These are phyloP conservation scores for Xylariaceae sp. DNA, from an alignment of 2,329 filamentous ascomycete species.

Conservation along the genomic window DNA sequence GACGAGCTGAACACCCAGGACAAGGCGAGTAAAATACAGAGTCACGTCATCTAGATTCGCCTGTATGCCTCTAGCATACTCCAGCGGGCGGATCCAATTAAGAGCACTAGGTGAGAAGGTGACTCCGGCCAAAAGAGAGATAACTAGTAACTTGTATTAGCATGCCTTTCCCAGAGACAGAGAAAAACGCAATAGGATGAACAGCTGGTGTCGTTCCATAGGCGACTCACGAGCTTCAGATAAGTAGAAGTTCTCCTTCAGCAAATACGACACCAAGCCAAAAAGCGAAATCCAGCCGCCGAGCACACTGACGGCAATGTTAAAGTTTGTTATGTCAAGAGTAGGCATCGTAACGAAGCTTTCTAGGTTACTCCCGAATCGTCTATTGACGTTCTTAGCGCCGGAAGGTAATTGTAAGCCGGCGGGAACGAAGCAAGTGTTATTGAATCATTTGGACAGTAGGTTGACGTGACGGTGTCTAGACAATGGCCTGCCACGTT, in stretches of 20 bases:
- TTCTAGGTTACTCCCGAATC: constrained; percentile 39
- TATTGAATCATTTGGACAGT: constrained; percentile 43
- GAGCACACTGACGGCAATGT: constrained; percentile 75
- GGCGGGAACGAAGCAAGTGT: constrained; percentile 32
- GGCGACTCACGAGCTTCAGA: constrained; percentile 75
- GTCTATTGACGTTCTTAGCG: constrained; percentile 36
- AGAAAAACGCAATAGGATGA: background rate
- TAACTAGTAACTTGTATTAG: constrained; percentile 53
- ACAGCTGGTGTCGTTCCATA: background rate
- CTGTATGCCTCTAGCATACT: constrained; percentile 62
- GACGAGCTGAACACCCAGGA: constrained; percentile 86
- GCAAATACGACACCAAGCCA: constrained; percentile 81
- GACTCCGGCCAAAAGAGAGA: constrained; percentile 76
- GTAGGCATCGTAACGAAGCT: constrained; percentile 39
- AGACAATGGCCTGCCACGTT: constrained; percentile 22
- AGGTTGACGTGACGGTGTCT: background rate
- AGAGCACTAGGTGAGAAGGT: constrained; percentile 75
- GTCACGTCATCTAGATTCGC: constrained; percentile 69
- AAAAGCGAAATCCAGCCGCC: constrained; percentile 91
- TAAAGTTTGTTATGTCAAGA: constrained; percentile 71
- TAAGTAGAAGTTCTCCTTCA: constrained; percentile 87
- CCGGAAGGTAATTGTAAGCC: constrained; percentile 29
- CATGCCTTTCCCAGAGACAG: constrained; percentile 2
- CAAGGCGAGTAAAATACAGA: constrained; percentile 79
- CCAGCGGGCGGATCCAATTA: constrained; percentile 70